Conservation (phyloP, 2,329 filamentous ascomycete species). For the Xylaria arbuscula region DNA sequence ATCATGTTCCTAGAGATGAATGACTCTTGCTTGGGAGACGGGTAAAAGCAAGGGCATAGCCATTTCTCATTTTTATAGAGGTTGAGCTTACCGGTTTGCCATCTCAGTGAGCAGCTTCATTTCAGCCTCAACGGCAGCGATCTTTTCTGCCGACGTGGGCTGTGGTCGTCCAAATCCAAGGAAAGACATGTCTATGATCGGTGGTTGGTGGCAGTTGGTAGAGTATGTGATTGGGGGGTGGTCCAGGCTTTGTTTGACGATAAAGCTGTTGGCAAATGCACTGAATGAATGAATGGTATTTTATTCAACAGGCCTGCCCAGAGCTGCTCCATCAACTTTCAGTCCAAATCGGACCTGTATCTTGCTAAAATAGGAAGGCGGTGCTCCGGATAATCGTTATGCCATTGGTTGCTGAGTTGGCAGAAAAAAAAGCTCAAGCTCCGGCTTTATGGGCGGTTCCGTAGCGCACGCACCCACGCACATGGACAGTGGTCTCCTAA, state of each 20-base stretch:
- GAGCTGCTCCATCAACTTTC: constrained; percentile 20
- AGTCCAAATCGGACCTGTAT: constrained; percentile 4
- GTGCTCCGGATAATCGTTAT: constrained; percentile 41
- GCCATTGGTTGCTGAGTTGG: constrained; percentile 32
- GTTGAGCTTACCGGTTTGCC: constrained; percentile 83
- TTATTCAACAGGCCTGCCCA: constrained; percentile 3
- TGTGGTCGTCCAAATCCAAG: constrained; percentile 80
- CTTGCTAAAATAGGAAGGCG: constrained; percentile 42
- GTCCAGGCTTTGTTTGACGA: neutral
- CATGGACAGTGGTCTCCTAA: neutral
- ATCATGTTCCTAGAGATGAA: neutral
- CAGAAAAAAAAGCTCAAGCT: constrained; percentile 39
- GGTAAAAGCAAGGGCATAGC: neutral
- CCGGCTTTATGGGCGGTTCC: neutral
- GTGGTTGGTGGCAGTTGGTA: neutral
- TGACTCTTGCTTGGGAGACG: neutral
- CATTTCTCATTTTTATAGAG: too few species aligned
- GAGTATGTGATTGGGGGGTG: neutral
- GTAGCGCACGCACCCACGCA: too few species aligned
- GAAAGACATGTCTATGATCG: constrained; percentile 71
- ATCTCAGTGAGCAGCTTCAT: constrained; percentile 98
- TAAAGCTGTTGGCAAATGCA: constrained; percentile 15
- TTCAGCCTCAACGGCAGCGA: constrained; percentile 94
- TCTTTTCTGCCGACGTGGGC: constrained; percentile 95
- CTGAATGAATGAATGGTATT: constrained; percentile 1